Base-by-base conservation (phyloP, 2,329 filamentous ascomycete genomes). In the Fusarium luffae region DNA sequence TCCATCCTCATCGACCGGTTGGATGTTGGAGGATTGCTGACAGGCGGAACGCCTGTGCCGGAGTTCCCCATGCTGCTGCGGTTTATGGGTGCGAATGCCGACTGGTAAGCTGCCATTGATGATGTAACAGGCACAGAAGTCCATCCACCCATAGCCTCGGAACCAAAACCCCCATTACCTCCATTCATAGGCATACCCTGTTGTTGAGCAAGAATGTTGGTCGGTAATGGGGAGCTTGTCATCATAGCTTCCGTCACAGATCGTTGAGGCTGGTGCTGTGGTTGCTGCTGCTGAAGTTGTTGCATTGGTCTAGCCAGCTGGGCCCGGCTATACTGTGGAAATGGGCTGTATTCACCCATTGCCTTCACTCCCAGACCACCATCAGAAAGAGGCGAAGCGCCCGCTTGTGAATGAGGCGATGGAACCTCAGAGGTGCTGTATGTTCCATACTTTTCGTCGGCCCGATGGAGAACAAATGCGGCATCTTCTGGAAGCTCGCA, bases 401-500 rank as follows among this genome's bases (percentile, higher is more conserved):
- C 61, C 69, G 76, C 46, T 73, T 80, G 73, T 62, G 80, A 81
- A 25, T 66, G 73, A 21, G 88, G 88, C 4, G 89, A 89, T 3
- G 86, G 85, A 9, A 89, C 84, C 54, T 90, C 89, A 1, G 86
- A 85, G 55, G 86, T 86, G 75, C 82, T 88, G 72, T 91, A 94
- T 4, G 86, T 87, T 2, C 93, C 93, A 79, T 92, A 97, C 79
- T 91, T 95, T 46, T 88, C 84, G 75, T 97, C 93, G 3, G 93
- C 92, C 37, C 93, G 88, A 50, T 89, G 85, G n/a, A 98, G 86
- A 3, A 97, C 89, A 3, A 86, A 82, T 0, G 88, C 85, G 0
- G 94, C 95, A 79, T 98, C 95, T 63, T 93, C 90, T 0, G 96
- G 95, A 12, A 98, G 80, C 59, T 93, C 90, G 44, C 97, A 91